A percentile compares a stretch with the other conserved stretches of the same genome.
Evolutionary conservation across 129 eudicot species (phyloP).

Genomic region (Centrapalus pauciflorus): DNA sequence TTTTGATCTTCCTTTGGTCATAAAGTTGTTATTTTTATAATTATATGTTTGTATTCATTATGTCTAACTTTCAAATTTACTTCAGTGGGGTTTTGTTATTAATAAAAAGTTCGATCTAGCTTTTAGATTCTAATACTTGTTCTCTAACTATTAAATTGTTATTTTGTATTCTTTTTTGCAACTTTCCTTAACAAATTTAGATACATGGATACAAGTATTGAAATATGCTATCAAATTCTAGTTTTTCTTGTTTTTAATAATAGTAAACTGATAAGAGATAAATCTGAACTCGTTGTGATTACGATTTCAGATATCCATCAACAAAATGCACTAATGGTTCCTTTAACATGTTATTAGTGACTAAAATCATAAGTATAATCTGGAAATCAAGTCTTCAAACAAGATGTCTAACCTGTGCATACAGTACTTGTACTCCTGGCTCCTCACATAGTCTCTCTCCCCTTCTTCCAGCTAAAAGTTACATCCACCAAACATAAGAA

Average conservation of each 20-base stretch:
- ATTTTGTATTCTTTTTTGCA: no score
- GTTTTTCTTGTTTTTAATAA: background rate
- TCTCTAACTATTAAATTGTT: no score
- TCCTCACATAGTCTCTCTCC: conserved; percentile 72
- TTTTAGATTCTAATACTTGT: no score
- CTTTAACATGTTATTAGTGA: background rate
- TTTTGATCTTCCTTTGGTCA: no score
- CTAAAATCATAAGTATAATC: background rate
- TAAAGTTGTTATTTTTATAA: no score
- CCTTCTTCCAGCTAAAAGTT: conserved; percentile 83
- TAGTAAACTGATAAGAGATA: background rate
- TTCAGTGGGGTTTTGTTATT: no score
- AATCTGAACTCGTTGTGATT: background rate
- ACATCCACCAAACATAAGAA: background rate
- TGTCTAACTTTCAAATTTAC: no score
- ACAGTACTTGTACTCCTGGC: conserved; percentile 91
- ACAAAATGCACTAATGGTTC: background rate
- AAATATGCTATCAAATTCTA: background rate
- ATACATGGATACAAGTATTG: background rate
- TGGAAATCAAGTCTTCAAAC: background rate
- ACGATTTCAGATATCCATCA: background rate
- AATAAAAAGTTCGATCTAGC: no score
- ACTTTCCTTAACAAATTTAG: no score
- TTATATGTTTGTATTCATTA: no score
- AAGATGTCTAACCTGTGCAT: conserved; percentile 62